Conservation (phyloP, 345 rosid genomes). For the Corchorus olitorius region DNA sequence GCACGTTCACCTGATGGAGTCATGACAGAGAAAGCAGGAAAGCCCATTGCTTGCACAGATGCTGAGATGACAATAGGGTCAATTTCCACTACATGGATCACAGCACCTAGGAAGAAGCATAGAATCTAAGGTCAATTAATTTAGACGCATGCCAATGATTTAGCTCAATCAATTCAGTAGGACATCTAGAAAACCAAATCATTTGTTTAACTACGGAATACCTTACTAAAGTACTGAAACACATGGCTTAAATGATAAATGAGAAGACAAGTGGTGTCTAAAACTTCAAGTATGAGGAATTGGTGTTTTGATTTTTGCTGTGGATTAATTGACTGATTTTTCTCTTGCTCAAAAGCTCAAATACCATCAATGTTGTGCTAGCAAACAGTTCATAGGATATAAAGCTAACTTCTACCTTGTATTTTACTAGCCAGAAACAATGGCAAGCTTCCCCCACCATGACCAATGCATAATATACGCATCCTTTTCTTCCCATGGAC, state of each 20-base stretch:
- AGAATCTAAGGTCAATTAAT: neutral
- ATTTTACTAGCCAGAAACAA: constrained; percentile 80
- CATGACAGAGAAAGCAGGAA: constrained; percentile 74
- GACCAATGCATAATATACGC: constrained; percentile 83
- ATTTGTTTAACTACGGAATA: neutral
- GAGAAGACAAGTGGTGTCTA: neutral
- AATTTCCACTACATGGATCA: constrained; percentile 70
- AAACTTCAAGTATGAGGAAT: constrained; percentile 1
- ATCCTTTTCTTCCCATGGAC: constrained; percentile 55
- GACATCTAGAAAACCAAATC: neutral
- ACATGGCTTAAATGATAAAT: neutral
- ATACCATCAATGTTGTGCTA: neutral
- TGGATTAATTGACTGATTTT: neutral
- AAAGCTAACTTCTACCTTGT: constrained; percentile 46
- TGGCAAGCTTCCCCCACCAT: constrained; percentile 94
- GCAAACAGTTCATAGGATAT: neutral
- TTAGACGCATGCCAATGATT: constrained; percentile 9
- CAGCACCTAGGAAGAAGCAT: constrained; percentile 56
- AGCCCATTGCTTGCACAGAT: constrained; percentile 79
- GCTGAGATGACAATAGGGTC: constrained; percentile 84
- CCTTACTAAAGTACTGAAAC: neutral
- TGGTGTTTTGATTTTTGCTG: neutral
- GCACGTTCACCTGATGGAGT: constrained; percentile 47
- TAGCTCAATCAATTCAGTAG: neutral
- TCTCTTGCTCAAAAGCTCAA: neutral